These are phyloP conservation scores for Solanum etuberosum DNA, from an alignment of 257 asterid species.

Conservation along the genomic window DNA sequence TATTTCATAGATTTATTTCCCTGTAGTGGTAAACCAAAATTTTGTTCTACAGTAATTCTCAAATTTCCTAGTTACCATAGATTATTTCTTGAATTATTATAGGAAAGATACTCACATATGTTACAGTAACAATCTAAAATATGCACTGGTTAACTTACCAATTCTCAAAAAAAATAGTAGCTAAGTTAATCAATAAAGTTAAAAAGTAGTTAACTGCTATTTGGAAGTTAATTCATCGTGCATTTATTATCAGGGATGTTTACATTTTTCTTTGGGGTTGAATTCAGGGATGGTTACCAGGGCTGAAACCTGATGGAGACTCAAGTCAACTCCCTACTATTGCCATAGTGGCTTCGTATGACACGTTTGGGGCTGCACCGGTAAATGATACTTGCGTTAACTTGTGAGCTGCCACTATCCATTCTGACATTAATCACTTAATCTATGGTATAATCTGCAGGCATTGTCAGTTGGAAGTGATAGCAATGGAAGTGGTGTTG, in stretches of 20 bases:
- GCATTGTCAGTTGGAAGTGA: constrained; percentile 89
- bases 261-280: not conserved
- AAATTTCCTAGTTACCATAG: not conserved
- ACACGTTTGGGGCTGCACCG: constrained; percentile 98
- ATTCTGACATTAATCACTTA: not conserved
- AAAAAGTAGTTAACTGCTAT: not conserved
- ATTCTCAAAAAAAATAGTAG: not conserved
- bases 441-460: constrained; percentile 17
- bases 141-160: not conserved
- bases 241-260: not conserved
- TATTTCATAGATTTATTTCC: not conserved
- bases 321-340: constrained; percentile 88
- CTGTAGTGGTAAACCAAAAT: not conserved
- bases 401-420: not conserved
- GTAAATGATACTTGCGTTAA: constrained; percentile 24
- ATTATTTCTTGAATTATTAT: not conserved
- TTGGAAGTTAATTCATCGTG: not conserved
- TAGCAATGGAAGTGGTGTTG: constrained; percentile 92
- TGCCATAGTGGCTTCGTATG: constrained; percentile 97
- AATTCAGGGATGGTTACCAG: constrained; percentile 95
- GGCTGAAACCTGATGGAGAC: constrained; percentile 72
- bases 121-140: not conserved
- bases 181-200: not conserved
- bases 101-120: not conserved
- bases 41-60: not conserved